Percentiles rank a stretch among this genome's conserved stretches.
phyloP scores from a whole-genome alignment of 371 early-diverging fungal species.

The Nematocida sp. region DNA sequence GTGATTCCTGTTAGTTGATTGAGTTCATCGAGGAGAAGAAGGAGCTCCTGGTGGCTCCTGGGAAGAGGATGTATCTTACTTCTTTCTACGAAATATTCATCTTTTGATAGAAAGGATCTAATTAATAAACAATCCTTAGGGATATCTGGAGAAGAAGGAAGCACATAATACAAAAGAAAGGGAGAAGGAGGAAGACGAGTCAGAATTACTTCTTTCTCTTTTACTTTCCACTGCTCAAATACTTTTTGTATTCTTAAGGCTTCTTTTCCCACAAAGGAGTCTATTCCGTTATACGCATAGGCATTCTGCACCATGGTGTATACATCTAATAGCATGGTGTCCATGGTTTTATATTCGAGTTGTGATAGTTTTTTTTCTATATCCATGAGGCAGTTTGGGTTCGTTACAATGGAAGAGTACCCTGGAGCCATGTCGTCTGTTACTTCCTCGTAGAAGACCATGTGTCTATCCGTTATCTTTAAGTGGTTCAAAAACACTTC shows the following conservation, averaged over 20 bases:
- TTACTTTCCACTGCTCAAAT: constrained; percentile 4
- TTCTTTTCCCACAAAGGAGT: constrained; percentile 50
- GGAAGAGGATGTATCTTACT: neutral
- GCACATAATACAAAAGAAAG: constrained; percentile 23
- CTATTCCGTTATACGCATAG: constrained; percentile 38
- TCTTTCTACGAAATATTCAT: neutral
- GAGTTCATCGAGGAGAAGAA: neutral
- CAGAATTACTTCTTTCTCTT: constrained; percentile 1
- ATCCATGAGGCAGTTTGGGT: constrained; percentile 34
- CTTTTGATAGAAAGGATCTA: neutral
- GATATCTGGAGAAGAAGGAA: neutral
- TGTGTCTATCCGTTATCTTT: constrained; percentile 8
- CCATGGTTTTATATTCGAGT: constrained; percentile 17
- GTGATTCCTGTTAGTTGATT: constrained; percentile 28
- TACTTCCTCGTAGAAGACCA: constrained; percentile 46
- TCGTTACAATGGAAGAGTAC: constrained; percentile 50
- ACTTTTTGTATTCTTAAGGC: constrained; percentile 8
- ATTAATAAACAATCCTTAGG: constrained; percentile 19
- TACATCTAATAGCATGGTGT: constrained; percentile 10
- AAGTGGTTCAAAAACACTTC: constrained; percentile 6
- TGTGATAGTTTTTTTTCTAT: constrained; percentile 29
- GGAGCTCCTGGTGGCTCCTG: neutral
- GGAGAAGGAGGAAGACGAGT: constrained; percentile 15
- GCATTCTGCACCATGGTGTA: constrained; percentile 34
- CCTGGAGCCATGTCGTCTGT: constrained; percentile 59